Evolutionary conservation across 257 asterid genomes (phyloP), one percentile per base, ranked within the genome.

Genomic region (Galeopsis tetrahit): DNA sequence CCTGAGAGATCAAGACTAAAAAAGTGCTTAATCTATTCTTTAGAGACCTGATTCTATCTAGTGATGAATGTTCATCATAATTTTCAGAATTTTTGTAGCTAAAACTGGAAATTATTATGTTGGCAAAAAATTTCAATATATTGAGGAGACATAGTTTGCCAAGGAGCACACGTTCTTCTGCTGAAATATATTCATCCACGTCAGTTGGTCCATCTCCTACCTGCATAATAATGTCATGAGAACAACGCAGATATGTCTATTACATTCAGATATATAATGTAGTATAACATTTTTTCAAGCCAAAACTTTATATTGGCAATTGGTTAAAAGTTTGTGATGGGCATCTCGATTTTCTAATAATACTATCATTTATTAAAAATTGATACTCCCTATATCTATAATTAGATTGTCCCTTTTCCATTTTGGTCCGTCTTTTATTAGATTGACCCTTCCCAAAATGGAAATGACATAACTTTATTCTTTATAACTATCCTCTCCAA

Each of bases 161-260:
- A 17, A 70, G 48, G 60, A 70, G 69, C 39, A 60, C 62, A 59
- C 15, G 36, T 28, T 55, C 10, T 42, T 42, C 78, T 42, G 48
- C 28, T 49, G 9, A 49, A 49, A 14, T 49, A 10, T 42, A 42
- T 14, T 2, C 43, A 17, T 52, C 57, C 44, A 44, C 46, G 46
- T 21, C 56, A 65, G 46, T 67, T 59, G 28, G 43, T 13, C 52
- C 21, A 70, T 13, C 36, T 57, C 63, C 51, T 46, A 28, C 56
- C 68, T 56, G 78, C 68, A 74, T 8, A 43, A 55, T 51, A n/a
- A 59, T 48, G 55, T 31, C 49, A 59, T 21, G 46, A 49, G 39
- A 68, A 60, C 21, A 49, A 7, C 7, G 9, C 11, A 2, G 7
- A 7, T 42, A 42, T 13, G 21, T 7, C 10, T 60, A 69, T 15